A percentile compares a stretch with the other conserved stretches of the same genome.
These are phyloP conservation scores for Trichoderma sp. DNA, from an alignment of 2,329 filamentous ascomycete species.

Conservation along the genomic window DNA sequence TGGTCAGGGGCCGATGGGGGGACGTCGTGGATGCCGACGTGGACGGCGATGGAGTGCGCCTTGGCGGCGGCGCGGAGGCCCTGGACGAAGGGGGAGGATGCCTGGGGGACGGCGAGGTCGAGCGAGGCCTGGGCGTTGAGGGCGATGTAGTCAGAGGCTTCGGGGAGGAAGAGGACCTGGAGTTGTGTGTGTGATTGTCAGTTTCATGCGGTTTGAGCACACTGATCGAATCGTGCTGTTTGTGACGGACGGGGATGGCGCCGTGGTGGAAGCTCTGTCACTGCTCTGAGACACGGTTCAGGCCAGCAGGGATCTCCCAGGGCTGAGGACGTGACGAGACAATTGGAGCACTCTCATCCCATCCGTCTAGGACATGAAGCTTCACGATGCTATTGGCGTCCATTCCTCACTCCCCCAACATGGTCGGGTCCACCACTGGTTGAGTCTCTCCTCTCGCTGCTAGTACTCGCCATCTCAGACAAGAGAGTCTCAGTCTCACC, in stretches of 20 bases:
- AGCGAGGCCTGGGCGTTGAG: constrained; percentile 67
- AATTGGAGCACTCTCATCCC: not conserved
- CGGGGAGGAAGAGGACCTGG: constrained; percentile 83
- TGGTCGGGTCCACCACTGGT: not conserved
- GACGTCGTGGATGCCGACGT: constrained; percentile 86
- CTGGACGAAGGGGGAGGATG: constrained; percentile 70
- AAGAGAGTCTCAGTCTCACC: constrained; percentile 16
- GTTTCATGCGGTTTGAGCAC: not conserved
- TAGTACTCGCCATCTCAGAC: constrained; percentile 12
- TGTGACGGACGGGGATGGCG: constrained; percentile 1
- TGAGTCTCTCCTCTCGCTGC: not conserved
- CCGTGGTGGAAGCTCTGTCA: not conserved
- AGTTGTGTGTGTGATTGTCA: constrained; percentile 10
- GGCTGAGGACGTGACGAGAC: constrained; percentile 1
- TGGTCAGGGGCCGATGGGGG: not conserved
- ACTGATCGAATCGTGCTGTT: not conserved
- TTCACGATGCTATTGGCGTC: not conserved
- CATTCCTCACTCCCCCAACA: constrained; percentile 1
- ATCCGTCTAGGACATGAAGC: not conserved
- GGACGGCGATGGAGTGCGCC: constrained; percentile 67
- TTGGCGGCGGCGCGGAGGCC: constrained; percentile 72
- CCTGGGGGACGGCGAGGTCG: constrained; percentile 67
- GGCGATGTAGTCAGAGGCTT: constrained; percentile 88
- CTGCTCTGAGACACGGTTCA: constrained; percentile 5
- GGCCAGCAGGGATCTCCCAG: not conserved